These are phyloP conservation scores for Sordariomycetes sp. DNA, from an alignment of 2,329 filamentous ascomycete genomes.

Conservation along the genomic window DNA sequence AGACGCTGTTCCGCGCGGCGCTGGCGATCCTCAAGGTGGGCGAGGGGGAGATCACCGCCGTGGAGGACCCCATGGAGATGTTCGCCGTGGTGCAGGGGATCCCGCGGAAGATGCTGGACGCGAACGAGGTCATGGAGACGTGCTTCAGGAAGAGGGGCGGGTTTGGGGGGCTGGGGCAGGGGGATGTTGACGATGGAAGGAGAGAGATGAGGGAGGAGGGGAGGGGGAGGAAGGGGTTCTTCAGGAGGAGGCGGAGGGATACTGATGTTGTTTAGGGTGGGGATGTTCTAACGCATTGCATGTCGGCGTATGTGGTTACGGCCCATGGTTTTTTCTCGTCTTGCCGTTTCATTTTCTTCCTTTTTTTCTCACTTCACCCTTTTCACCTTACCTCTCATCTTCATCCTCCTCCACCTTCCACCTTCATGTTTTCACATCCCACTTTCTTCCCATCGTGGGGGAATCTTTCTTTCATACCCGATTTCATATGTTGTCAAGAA, in stretches of 20 bases:
- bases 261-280: conserved; percentile 7
- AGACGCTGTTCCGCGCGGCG: conserved; percentile 86
- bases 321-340: conserved; percentile 11
- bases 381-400: conserved; percentile 6
- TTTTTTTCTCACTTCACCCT: conserved; percentile 2
- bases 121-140: conserved; percentile 70
- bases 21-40: conserved; percentile 85
- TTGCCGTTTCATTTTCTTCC: conserved; percentile 2
- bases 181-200: conserved; percentile 66
- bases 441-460: not conserved
- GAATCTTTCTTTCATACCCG: too few species aligned
- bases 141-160: conserved; percentile 74
- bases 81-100: conserved; percentile 89
- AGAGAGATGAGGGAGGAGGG: conserved; percentile 52
- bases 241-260: conserved; percentile 9
- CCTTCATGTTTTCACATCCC: not conserved
- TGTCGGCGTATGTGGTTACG: not conserved
- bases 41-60: conserved; percentile 67
- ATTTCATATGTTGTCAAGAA: too few species aligned
- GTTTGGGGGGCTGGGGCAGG: conserved; percentile 72
- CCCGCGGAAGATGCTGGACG: conserved; percentile 70
- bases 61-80: conserved; percentile 85
- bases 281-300: conserved; percentile 7
- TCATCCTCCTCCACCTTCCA: not conserved
- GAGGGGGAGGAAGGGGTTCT: conserved; percentile 19